Percentiles rank a stretch among this genome's conserved stretches.
Evolutionary conservation across 1,284 basidiomycete genomes (phyloP).

Genomic region (Tremellales sp.): DNA sequence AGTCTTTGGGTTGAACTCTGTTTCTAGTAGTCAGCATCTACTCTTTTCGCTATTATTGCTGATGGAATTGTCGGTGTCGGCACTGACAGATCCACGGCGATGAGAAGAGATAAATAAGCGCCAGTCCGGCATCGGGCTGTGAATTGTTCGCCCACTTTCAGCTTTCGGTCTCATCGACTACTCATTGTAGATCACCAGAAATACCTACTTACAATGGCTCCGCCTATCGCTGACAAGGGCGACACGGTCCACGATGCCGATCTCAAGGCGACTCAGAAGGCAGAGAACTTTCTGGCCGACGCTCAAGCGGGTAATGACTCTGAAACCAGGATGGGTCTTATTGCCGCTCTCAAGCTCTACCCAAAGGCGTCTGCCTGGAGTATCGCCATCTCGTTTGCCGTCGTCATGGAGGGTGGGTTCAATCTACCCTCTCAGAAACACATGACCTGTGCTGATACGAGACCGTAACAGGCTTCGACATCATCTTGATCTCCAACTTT

Average conservation of each 20-base stretch:
- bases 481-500: slow-evolving; percentile 13
- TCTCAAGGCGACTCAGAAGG: neutral
- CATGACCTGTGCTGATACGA: no score
- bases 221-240: neutral
- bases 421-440: slow-evolving; percentile 48
- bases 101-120: no score
- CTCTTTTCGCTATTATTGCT: no score
- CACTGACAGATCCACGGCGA: no score
- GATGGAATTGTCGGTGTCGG: no score
- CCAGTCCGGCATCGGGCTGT: no score
- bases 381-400: slow-evolving; percentile 30
- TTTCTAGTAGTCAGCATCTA: no score
- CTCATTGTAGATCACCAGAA: no score
- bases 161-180: no score
- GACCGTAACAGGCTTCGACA: slow-evolving; percentile 1
- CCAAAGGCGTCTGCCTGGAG: slow-evolving; percentile 47
- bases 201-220: no score
- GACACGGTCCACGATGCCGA: neutral
- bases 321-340: slow-evolving; percentile 28
- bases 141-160: no score
- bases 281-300: neutral
- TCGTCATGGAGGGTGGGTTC: slow-evolving; percentile 22
- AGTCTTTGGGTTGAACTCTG: no score
- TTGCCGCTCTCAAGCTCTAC: slow-evolving; percentile 33
- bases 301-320: slow-evolving; percentile 18